These are phyloP conservation scores for Calamus simplicifolius DNA, from an alignment of 176 grass and related monocot species.

Conservation along the genomic window DNA sequence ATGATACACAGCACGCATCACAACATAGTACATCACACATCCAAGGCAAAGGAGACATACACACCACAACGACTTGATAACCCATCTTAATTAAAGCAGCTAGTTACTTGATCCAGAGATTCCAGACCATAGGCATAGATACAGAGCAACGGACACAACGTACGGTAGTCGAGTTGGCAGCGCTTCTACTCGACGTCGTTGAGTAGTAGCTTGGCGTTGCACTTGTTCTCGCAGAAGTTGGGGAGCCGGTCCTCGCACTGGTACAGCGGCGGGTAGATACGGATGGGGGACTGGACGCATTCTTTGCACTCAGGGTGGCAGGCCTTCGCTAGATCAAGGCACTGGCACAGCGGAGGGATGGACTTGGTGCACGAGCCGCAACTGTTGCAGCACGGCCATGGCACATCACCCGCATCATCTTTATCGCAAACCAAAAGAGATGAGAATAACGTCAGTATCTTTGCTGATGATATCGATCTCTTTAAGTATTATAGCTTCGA, in stretches of 20 bases:
- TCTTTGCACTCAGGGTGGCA: slow-evolving; percentile 79
- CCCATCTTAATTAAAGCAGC: too few relatives aligned
- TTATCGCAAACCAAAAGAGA: background rate
- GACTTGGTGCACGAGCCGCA: slow-evolving; percentile 69
- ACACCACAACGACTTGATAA: too few relatives aligned
- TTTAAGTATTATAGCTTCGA: too few relatives aligned
- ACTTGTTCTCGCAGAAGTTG: slow-evolving; percentile 44
- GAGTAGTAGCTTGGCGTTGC: slow-evolving; percentile 6
- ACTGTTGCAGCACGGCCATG: slow-evolving; percentile 71
- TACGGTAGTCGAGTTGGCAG: background rate
- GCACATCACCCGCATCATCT: background rate
- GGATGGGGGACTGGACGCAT: slow-evolving; percentile 58
- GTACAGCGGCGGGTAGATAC: slow-evolving; percentile 51
- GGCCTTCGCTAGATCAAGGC: slow-evolving; percentile 41
- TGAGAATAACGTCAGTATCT: too few relatives aligned
- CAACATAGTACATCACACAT: too few relatives aligned
- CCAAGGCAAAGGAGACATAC: too few relatives aligned
- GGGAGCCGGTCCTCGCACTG: slow-evolving; percentile 64
- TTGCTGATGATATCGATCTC: too few relatives aligned
- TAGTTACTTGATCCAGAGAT: too few relatives aligned
- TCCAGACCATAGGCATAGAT: too few relatives aligned
- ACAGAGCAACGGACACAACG: too few relatives aligned
- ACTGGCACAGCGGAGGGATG: slow-evolving; percentile 37
- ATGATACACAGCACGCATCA: too few relatives aligned
- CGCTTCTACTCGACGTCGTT: background rate